A percentile compares a stretch with the other conserved stretches of the same genome.
Evolutionary conservation across 2,329 filamentous ascomycete genomes (phyloP).

Genomic region (Colletotrichum musicola): DNA sequence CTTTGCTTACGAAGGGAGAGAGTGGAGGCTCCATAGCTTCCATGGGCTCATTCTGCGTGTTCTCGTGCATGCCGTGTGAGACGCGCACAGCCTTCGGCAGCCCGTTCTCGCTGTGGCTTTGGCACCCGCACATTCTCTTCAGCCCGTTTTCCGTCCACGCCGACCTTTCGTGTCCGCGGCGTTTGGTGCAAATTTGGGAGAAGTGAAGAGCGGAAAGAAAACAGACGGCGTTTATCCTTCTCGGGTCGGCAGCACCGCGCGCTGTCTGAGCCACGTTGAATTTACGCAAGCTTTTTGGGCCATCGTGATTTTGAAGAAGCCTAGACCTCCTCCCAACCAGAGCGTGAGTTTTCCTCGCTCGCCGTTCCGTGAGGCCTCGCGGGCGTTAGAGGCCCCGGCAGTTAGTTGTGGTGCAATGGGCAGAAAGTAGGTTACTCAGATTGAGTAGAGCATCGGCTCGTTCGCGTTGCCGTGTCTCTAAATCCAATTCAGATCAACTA

Average conservation of each 20-base stretch:
- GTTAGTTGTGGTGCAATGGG: neutral
- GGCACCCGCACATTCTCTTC: neutral
- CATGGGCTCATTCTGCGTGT: conserved; percentile 25
- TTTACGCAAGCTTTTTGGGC: neutral
- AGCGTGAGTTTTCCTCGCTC: conserved; percentile 1
- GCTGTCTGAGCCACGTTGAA: conserved; percentile 1
- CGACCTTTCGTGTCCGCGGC: neutral
- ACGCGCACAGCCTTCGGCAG: neutral
- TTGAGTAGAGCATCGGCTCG: neutral
- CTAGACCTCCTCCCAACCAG: neutral
- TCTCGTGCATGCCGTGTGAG: neutral
- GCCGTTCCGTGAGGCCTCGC: neutral
- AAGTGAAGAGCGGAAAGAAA: too few relatives aligned
- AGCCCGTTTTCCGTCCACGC: neutral
- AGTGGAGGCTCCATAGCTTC: neutral
- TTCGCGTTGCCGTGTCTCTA: neutral
- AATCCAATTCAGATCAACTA: neutral
- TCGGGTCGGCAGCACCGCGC: neutral
- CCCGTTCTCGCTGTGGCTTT: neutral
- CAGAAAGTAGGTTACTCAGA: neutral
- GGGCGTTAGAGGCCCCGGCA: neutral
- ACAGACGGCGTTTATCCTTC: neutral
- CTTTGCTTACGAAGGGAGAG: too few relatives aligned
- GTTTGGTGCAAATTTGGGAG: neutral
- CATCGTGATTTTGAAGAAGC: neutral